phyloP scores from a whole-genome alignment of 495 filamentous ascomycete genomes.

The Usnea hakonensis region DNA sequence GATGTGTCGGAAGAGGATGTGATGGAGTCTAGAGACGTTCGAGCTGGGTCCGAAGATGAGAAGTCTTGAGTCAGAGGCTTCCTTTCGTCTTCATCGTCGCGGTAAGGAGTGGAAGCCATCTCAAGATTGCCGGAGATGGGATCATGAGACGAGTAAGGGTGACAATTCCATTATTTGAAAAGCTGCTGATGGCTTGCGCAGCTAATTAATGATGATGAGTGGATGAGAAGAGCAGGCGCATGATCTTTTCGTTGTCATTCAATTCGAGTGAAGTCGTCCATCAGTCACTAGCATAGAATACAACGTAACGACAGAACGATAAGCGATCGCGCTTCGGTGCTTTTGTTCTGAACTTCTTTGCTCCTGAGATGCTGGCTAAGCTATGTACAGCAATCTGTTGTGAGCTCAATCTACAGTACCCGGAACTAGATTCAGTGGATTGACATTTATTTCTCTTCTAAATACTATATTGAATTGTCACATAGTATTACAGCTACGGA shows the following conservation, averaged over 20 bases:
- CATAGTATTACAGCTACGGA: background rate
- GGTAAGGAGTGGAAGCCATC: constrained; percentile 24
- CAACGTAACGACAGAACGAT: too few relatives aligned
- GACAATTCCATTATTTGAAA: constrained; percentile 1
- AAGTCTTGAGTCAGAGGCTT: constrained; percentile 18
- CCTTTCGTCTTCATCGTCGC: constrained; percentile 19
- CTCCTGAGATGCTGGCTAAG: too few relatives aligned
- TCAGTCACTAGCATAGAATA: too few relatives aligned
- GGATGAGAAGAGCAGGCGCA: background rate
- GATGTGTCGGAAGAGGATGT: constrained; percentile 71
- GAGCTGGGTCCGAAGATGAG: constrained; percentile 21
- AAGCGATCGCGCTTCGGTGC: too few relatives aligned
- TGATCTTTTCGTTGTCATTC: background rate
- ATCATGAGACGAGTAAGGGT: background rate
- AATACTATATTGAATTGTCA: too few relatives aligned
- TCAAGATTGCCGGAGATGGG: background rate
- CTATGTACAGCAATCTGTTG: too few relatives aligned
- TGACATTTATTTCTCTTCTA: too few relatives aligned
- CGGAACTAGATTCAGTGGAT: too few relatives aligned
- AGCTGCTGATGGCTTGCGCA: background rate
- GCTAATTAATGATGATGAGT: background rate
- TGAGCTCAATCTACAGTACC: too few relatives aligned
- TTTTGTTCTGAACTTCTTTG: too few relatives aligned
- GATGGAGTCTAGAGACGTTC: constrained; percentile 49
- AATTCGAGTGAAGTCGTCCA: too few relatives aligned